phyloP scores from a whole-genome alignment of 176 grass and related monocot species.

The Ananas comosus region DNA sequence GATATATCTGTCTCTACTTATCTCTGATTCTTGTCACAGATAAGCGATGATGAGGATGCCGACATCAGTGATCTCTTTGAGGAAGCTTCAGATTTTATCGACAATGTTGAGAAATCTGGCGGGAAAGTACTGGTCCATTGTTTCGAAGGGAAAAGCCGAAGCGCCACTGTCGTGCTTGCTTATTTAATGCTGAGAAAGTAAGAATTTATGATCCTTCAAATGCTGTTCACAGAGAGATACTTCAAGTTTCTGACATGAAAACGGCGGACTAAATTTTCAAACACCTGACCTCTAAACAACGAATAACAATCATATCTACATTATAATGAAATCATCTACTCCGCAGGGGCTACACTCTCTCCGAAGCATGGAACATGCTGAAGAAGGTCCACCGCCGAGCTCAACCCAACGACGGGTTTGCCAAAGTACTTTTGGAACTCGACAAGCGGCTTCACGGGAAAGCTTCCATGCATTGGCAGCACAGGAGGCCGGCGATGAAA shows the following conservation, averaged over 20 bases:
- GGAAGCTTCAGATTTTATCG: slow-evolving; percentile 68
- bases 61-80: slow-evolving; percentile 82
- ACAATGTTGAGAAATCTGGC: slow-evolving; percentile 33
- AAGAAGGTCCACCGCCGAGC: slow-evolving; percentile 83
- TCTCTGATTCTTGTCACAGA: slow-evolving; percentile 25
- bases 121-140: slow-evolving; percentile 92
- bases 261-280: no score
- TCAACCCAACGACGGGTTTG: slow-evolving; percentile 81
- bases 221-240: no score
- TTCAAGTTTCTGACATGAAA: no score
- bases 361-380: slow-evolving; percentile 63
- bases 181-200: slow-evolving; percentile 89
- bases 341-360: slow-evolving; percentile 56
- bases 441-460: slow-evolving; percentile 73
- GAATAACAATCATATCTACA: no score
- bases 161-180: slow-evolving; percentile 73
- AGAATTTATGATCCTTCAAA: slow-evolving; percentile 3
- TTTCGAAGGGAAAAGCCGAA: slow-evolving; percentile 95
- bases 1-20: no score
- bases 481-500: slow-evolving; percentile 81
- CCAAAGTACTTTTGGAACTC: slow-evolving; percentile 55
- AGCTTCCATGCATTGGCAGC: slow-evolving; percentile 88
- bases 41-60: slow-evolving; percentile 89
- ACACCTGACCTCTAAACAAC: no score
- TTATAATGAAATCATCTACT: neutral